Evolutionary conservation across 164 flowering plant species (phyloP), one percentile per base, ranked within the genome.

Genomic region (Taxillus chinensis): DNA sequence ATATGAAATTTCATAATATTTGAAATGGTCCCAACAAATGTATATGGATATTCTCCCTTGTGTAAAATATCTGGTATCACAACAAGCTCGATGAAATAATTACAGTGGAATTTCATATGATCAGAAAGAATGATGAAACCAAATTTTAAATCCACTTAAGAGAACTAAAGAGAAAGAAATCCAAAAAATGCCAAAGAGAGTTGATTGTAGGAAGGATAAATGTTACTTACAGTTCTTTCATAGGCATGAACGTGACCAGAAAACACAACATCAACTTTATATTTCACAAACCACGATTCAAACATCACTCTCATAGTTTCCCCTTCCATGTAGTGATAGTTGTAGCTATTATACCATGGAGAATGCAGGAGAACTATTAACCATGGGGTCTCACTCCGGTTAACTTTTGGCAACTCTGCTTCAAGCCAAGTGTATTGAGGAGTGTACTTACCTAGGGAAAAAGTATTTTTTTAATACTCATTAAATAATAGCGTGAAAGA

Each of bases 201-300:
- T 27, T n/a, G n/a, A n/a, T 5, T 3, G 12, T 43, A 55, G 12
- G 40, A 55, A 38, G 3, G 4, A 38, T 0, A 57, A 37, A 50
- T 8, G 7, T 39, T 5, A 74, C 85, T 78, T 81, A 90, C 95
- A 11, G 92, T 77, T 83, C 97, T 64, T 75, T 88, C 97, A 48
- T 88, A 87, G 58, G 92, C 95, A 65, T 90, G 97, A 45, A 90
- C 97, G 74, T 87, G 97, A 50, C 97, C 95, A 15, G 97, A 82
- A 75, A 87, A 87, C 39, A 90, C 82, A 10, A 84, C 77, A 64
- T 90, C 97, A 38, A 90, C 95, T 61, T 83, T 90, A 78, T 84
- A 71, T 67, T 83, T 15, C 13, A 90, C 89, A 46, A 90, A 80
- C 90, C 86, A 90, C 42, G 75, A 39, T 62, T 90, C 97, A 49